Percentiles rank a stretch among this genome's conserved stretches.
phyloP scores from a whole-genome alignment of 257 asterid genomes.

The Solanum clarkiae region DNA sequence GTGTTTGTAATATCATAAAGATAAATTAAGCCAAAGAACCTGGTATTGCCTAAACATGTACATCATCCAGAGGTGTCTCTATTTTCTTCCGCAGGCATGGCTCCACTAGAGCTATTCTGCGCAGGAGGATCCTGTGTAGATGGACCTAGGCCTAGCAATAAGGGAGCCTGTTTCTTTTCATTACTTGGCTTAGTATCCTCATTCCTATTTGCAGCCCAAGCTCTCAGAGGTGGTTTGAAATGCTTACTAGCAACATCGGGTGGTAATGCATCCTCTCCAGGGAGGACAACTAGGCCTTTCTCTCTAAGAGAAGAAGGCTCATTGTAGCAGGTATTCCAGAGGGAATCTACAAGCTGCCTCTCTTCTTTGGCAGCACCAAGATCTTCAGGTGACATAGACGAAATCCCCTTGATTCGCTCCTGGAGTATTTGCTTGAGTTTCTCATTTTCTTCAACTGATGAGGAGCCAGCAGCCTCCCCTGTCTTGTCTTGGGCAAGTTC shows the following conservation, averaged over 20 bases:
- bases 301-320: constrained; percentile 74
- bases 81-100: background rate
- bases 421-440: constrained; percentile 56
- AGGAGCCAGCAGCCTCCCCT: constrained; percentile 5
- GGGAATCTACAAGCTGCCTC: constrained; percentile 67
- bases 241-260: constrained; percentile 81
- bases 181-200: constrained; percentile 14
- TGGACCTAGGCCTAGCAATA: constrained; percentile 47
- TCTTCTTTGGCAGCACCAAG: constrained; percentile 76
- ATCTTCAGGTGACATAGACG: constrained; percentile 59
- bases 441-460: constrained; percentile 31
- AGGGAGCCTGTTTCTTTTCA: constrained; percentile 40
- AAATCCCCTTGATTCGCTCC: constrained; percentile 49
- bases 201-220: constrained; percentile 56
- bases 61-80: constrained; percentile 1
- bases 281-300: constrained; percentile 58
- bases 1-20: background rate
- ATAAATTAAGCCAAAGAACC: background rate
- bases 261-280: constrained; percentile 75
- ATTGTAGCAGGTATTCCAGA: constrained; percentile 48
- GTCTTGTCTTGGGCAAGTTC: constrained; percentile 35
- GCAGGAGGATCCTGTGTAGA: constrained; percentile 8
- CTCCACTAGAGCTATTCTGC: background rate
- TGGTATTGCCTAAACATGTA: background rate
- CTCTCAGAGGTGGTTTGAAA: constrained; percentile 72